Base-by-base conservation (phyloP, 208 protist genomes). In the Leishmania tropica region DNA sequence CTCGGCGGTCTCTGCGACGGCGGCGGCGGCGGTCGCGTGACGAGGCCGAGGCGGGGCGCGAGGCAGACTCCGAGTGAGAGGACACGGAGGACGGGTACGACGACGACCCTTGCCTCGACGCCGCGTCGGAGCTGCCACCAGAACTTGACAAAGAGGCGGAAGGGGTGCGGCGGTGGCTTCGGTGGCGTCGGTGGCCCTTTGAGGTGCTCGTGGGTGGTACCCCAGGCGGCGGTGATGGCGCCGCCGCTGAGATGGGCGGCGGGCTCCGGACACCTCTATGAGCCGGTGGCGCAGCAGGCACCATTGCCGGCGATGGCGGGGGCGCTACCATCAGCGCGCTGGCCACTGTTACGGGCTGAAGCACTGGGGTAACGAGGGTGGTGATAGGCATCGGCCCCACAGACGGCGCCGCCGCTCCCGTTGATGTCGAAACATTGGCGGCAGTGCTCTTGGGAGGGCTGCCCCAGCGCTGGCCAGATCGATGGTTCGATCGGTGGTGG, bases 151-250 rank as follows among this genome's bases (percentile, higher is more conserved):
- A 68, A 35, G 81, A 84, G 5, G 56, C 24, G 7, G 75, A 54
- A 48, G 53, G 77, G 24, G 62, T 48, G 1, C 78, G 78, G 28
- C 77, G 82, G 7, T 64, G 11, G n/a, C 65, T 53, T 15, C 78
- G 82, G 78, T 82, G 77, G 7, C 53, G 82, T 53, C 80, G 77
- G 56, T 64, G 78, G 19, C 64, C 65, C 24, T 71, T 67, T 3
- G 78, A 81, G 24, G 47, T 64, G 74, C 47, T 70, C 19, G 58
- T 45, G 42, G 78, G 62, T 58, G 45, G 76, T 7, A 54, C n/a
- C 1, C 60, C 21, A n/a, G 54, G 17, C 31, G 54, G 28, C 74
- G 60, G 60, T 40, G 58, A 35, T 8, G 60, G 8, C 17, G 75
- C 40, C 11, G 58, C 35, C 1, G 42, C 45, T 8, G 35, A 24